Evolutionary conservation across 306 rosid genomes (phyloP).

Genomic region (Quercus agrifolia): DNA sequence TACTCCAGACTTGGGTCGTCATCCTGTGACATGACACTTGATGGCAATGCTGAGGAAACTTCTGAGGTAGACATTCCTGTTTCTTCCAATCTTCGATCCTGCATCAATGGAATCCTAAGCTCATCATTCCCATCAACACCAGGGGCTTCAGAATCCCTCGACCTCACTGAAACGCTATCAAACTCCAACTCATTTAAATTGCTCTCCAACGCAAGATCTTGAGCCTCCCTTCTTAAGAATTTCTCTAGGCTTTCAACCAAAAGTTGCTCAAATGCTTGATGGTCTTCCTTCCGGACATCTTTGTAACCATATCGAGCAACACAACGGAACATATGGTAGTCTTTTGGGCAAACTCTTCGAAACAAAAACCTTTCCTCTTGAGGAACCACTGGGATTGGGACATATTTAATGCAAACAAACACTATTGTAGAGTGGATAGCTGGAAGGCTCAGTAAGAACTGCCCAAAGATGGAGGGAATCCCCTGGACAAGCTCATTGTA

Average conservation of each 20-base stretch:
- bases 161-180: constrained; percentile 43
- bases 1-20: constrained; percentile 83
- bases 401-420: constrained; percentile 93
- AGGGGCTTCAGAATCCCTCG: constrained; percentile 38
- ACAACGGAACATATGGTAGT: constrained; percentile 92
- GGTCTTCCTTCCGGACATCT: constrained; percentile 90
- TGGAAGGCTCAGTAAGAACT: constrained; percentile 85
- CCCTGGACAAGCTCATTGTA: constrained; percentile 98
- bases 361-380: constrained; percentile 92
- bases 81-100: constrained; percentile 36
- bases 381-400: constrained; percentile 90
- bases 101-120: constrained; percentile 66
- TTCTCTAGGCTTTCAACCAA: constrained; percentile 85
- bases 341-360: constrained; percentile 88
- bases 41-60: constrained; percentile 35
- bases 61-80: constrained; percentile 33
- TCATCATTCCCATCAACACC: constrained; percentile 41
- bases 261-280: constrained; percentile 84
- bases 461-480: constrained; percentile 84
- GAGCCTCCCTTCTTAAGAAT: constrained; percentile 87
- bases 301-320: constrained; percentile 92
- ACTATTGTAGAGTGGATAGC: constrained; percentile 83
- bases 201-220: constrained; percentile 64
- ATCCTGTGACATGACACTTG: constrained; percentile 59
- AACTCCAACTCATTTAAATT: constrained; percentile 32